A percentile compares a stretch with the other conserved stretches of the same genome.
phyloP scores from a whole-genome alignment of 2,329 filamentous ascomycete genomes.

The Venturia aucupariae region DNA sequence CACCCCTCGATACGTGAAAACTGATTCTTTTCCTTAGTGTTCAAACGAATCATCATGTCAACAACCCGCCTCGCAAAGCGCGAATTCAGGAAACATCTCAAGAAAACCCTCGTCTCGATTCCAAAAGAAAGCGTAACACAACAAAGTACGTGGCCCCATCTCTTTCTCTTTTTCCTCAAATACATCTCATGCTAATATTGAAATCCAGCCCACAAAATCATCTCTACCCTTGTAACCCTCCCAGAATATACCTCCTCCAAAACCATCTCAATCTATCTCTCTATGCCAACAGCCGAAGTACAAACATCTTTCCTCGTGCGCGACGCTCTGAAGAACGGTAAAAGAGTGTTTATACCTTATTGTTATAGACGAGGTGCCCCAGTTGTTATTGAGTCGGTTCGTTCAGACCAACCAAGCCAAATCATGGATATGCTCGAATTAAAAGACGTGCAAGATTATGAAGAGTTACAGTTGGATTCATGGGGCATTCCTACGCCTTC shows the following conservation, averaged over 20 bases:
- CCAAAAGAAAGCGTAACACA: constrained; percentile 50
- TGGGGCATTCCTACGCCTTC: constrained; percentile 94
- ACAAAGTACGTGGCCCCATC: constrained; percentile 54
- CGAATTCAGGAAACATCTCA: constrained; percentile 63
- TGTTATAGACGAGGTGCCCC: constrained; percentile 67
- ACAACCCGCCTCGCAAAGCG: constrained; percentile 62
- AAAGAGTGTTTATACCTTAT: constrained; percentile 86
- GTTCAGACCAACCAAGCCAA: constrained; percentile 29
- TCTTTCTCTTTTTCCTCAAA: too few species aligned
- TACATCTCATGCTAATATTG: neutral
- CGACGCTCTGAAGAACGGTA: constrained; percentile 67
- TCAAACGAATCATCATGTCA: constrained; percentile 42
- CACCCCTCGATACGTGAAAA: too few species aligned
- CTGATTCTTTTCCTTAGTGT: too few species aligned
- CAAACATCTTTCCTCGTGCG: constrained; percentile 75
- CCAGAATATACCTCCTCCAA: constrained; percentile 66
- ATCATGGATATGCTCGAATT: constrained; percentile 96
- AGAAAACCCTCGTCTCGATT: constrained; percentile 52
- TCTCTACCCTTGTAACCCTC: constrained; percentile 47
- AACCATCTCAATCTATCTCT: constrained; percentile 77
- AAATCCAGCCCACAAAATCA: neutral
- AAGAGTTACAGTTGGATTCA: constrained; percentile 63
- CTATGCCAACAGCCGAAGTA: constrained; percentile 83
- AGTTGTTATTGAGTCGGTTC: too few species aligned
- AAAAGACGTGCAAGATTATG: constrained; percentile 64